phyloP scores from a whole-genome alignment of 345 rosid genomes.

The Corymbia maculata region DNA sequence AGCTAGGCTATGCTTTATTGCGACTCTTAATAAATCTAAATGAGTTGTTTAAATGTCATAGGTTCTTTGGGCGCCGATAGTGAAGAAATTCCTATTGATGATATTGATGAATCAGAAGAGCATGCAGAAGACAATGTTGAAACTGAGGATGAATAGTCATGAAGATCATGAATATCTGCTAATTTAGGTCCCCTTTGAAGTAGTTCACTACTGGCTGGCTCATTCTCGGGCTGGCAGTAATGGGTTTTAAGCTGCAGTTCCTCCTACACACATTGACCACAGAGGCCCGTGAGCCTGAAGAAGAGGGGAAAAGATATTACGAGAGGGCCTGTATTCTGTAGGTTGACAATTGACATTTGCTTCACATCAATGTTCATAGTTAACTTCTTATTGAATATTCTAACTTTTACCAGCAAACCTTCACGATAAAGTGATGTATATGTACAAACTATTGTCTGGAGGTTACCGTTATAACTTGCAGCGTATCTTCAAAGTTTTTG shows the following conservation, averaged over 20 bases:
- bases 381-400: not conserved
- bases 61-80: conserved; percentile 23
- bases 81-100: conserved; percentile 75
- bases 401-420: not conserved
- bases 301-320: not conserved
- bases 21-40: not conserved
- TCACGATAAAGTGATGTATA: not conserved
- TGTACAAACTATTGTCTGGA: not conserved
- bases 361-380: not conserved
- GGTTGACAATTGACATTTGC: not conserved
- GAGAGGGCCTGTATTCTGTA: not conserved
- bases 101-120: conserved; percentile 64
- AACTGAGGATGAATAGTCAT: conserved; percentile 5
- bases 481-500: not conserved
- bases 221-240: not conserved
- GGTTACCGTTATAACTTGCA: not conserved
- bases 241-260: not conserved
- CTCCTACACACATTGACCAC: not conserved
- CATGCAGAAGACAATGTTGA: conserved; percentile 18
- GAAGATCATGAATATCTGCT: not conserved
- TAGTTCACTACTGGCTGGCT: not conserved
- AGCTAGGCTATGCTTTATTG: not conserved
- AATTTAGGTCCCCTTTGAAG: not conserved
- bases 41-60: not conserved
- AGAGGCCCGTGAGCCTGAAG: not conserved